These are phyloP conservation scores for Taphrina flavorubra DNA, from an alignment of 1,139 yeast species.

Conservation along the genomic window DNA sequence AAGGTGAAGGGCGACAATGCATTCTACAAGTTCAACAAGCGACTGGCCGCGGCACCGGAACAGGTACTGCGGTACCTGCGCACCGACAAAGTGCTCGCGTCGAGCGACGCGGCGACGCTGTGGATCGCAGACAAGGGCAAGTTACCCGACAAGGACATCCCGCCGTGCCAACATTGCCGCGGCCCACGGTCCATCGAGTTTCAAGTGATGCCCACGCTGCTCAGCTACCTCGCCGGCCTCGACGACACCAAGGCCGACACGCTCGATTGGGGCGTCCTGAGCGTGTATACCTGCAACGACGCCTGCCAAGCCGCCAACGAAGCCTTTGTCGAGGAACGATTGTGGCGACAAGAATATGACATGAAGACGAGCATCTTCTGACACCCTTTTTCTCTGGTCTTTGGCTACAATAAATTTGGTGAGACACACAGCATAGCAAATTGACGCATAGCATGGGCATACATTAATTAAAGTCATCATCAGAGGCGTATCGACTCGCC, in stretches of 20 bases:
- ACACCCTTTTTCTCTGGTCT: background rate
- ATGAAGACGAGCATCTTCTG: constrained; percentile 39
- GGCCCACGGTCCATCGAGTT: constrained; percentile 40
- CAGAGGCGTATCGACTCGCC: no score
- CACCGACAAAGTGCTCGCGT: constrained; percentile 22
- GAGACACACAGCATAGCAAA: background rate
- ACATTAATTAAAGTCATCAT: background rate
- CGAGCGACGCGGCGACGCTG: constrained; percentile 27
- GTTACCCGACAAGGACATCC: constrained; percentile 39
- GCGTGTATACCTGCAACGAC: constrained; percentile 41
- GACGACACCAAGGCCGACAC: constrained; percentile 38
- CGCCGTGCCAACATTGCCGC: constrained; percentile 36
- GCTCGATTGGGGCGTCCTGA: constrained; percentile 42
- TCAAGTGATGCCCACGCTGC: constrained; percentile 42
- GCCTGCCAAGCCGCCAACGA: constrained; percentile 38
- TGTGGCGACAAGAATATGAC: constrained; percentile 35
- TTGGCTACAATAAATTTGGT: background rate
- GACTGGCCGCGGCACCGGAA: constrained; percentile 38
- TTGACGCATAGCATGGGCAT: background rate
- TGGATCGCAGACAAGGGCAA: constrained; percentile 41
- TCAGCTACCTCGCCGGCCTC: constrained; percentile 27
- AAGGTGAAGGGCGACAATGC: constrained; percentile 42
- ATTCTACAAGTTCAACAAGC: constrained; percentile 43
- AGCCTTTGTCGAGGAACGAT: constrained; percentile 28
- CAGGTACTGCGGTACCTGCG: constrained; percentile 41